Base-by-base conservation (phyloP, 2,329 filamentous ascomycete species). In the Diplodia intermedia region DNA sequence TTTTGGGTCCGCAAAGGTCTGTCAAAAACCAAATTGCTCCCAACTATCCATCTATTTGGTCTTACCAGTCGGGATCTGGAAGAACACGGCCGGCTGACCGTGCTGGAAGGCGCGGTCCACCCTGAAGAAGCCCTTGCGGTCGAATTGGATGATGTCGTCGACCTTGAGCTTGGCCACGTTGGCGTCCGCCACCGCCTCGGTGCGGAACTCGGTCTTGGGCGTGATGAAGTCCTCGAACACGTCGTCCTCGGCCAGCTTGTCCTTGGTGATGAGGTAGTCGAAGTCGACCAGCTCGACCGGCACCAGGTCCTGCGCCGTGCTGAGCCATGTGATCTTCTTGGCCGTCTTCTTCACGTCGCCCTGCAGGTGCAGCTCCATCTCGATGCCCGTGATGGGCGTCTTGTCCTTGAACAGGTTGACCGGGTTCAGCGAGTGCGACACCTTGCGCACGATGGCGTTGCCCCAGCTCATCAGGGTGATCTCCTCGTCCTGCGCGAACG, bases 401-500 rank as follows among this genome's bases (percentile, higher is more conserved):
- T 87, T 83, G 65, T 84, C 84, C 57, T 86, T 83, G 71, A 83
- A 81, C 73, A 77, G 33, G 66, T 73, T 75, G 69, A 84, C 76
- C 6, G 82, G 82, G 72, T 80, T 88, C 75, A 82, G 73, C 71
- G 84, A 79, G 82, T 88, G 77, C 20, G 74, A 77, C 70, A 92
- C 88, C 69, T 89, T 88, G 67, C 89, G 87, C 29, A 95, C 91
- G 72, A 93, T 87, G 14, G 91, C 92, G 75, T 97, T 96, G 73
- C 94, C 95, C 94, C 94, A 98, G 79, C 91, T 91, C 94, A 97
- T 97, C 52, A 97, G 85, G 0, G 94, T 97, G 74, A 98, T 92
- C 80, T 97, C 94, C 82, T 98, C 94, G 76, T 90, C 89, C 69
- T 90, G 85, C 73, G 88, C 90, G 81, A 97, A 96, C 31, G 86